These are phyloP conservation scores for Quercus alba DNA, from an alignment of 306 rosid species.

Conservation along the genomic window DNA sequence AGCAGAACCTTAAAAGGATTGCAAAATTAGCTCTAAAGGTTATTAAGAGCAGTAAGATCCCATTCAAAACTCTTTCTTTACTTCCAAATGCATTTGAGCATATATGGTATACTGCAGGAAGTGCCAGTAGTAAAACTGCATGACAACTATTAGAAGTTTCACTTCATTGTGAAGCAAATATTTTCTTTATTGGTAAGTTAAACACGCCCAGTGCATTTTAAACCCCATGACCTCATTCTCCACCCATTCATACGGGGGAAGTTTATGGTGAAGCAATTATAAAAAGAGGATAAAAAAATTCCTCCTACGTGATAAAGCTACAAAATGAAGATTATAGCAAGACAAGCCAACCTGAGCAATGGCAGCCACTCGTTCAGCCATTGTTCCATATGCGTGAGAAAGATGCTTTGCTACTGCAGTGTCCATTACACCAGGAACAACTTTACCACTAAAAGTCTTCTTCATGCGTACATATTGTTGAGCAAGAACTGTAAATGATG, in stretches of 20 bases:
- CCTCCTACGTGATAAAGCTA: neutral
- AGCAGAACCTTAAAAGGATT: neutral
- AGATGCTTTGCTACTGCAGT: constrained; percentile 82
- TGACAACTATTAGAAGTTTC: neutral
- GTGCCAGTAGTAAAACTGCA: neutral
- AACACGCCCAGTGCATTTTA: too few relatives aligned
- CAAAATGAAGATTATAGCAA: constrained; percentile 17
- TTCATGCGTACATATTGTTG: constrained; percentile 93
- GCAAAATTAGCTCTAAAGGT: neutral
- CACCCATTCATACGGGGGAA: too few relatives aligned
- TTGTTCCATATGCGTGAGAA: constrained; percentile 81
- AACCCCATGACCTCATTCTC: too few relatives aligned
- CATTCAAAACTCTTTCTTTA: neutral
- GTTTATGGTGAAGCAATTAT: neutral
- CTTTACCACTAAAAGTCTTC: constrained; percentile 63
- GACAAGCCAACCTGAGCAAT: constrained; percentile 84
- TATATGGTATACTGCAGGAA: neutral
- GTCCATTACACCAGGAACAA: constrained; percentile 95
- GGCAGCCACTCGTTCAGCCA: constrained; percentile 84
- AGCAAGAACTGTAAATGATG: constrained; percentile 85
- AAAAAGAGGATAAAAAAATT: neutral
- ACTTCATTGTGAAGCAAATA: neutral
- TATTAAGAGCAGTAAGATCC: neutral
- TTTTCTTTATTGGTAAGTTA: neutral
- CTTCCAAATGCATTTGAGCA: constrained; percentile 4